These are phyloP conservation scores for Hypericum androsaemum DNA, from an alignment of 345 rosid genomes.

Conservation along the genomic window DNA sequence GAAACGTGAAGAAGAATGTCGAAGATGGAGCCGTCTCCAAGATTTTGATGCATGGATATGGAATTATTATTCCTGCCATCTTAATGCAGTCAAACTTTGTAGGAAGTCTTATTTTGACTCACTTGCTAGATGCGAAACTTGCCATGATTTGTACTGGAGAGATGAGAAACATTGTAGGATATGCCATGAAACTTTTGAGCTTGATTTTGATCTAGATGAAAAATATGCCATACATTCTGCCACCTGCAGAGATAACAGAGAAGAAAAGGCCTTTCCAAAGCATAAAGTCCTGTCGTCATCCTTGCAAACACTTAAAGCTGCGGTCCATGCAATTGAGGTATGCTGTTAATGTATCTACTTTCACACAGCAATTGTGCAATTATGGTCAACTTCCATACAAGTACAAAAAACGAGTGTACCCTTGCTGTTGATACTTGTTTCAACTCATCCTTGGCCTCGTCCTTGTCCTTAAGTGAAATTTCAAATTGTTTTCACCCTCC, in stretches of 20 bases:
- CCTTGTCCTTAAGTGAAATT: too few species aligned
- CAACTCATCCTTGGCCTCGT: too few species aligned
- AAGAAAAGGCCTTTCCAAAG: slow-evolving; percentile 31
- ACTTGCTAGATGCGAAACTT: slow-evolving; percentile 62
- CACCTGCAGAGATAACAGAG: slow-evolving; percentile 56
- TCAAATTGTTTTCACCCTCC: too few species aligned
- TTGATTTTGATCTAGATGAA: slow-evolving; percentile 89
- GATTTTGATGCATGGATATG: slow-evolving; percentile 88
- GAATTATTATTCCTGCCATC: slow-evolving; percentile 54
- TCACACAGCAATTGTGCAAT: neutral
- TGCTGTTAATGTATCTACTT: slow-evolving; percentile 10
- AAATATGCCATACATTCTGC: slow-evolving; percentile 79
- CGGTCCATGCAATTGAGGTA: slow-evolving; percentile 92
- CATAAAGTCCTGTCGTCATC: slow-evolving; percentile 77
- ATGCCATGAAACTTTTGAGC: slow-evolving; percentile 93
- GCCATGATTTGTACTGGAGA: slow-evolving; percentile 96
- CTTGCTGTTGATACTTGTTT: too few species aligned
- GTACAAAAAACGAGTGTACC: too few species aligned
- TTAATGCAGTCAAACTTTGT: slow-evolving; percentile 55
- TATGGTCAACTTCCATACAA: neutral
- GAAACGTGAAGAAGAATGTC: slow-evolving; percentile 47
- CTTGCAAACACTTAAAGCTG: slow-evolving; percentile 85
- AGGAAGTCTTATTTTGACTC: slow-evolving; percentile 68
- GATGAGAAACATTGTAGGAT: slow-evolving; percentile 90
- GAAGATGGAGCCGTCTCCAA: slow-evolving; percentile 50